Evolutionary conservation across 2,329 filamentous ascomycete genomes (phyloP), one percentile per base, ranked within the genome.

Genomic region (Didymella glomerata): DNA sequence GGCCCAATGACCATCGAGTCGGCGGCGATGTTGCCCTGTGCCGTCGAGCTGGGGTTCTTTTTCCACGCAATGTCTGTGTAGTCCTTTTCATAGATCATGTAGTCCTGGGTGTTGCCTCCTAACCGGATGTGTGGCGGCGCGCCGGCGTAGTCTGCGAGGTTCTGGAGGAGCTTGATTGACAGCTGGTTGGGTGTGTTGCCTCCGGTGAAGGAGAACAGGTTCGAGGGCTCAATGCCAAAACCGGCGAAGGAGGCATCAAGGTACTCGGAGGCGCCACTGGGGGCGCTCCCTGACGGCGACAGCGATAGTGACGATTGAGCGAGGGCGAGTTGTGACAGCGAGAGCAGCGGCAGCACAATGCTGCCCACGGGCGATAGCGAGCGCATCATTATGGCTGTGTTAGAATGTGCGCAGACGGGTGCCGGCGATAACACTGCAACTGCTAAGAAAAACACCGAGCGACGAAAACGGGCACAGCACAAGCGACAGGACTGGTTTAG

Each of bases 161-260:
- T 83, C 60, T 79, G 73, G 14, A 84, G 68, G 27, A 84, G 73
- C 61, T 82, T 81, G n/a, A 81, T 66, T 16, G 81, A 80, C 28
- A 84, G 67, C 10, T 70, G 44, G 65, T 84, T 84, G 18, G 79
- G 63, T 6, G 71, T 57, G 20, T 73, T 74, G 32, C 68, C 68
- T 54, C 82, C 82, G 13, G 80, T 82, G 68, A 82, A 84, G 49
- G 81, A 81, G 70, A 81, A 84, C 8, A 84, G 74, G 60, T 84
- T 83, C 20, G 81, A 83, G 25, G 82, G 79, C 72, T 84, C 82
- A 61, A 84, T 83, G 44, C 82, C 82, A 58, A 84, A 82, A 56
- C 81, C 81, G 10, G 80, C 81, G 64, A 80, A 83, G 1, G 79
- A 80, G 9, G 78, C 76, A 65, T 77, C 72, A 56, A 83, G 61